A percentile compares a stretch with the other conserved stretches of the same genome.
Evolutionary conservation across 2,329 filamentous ascomycete species (phyloP).

Genomic region (Aspergillus uvarum): DNA sequence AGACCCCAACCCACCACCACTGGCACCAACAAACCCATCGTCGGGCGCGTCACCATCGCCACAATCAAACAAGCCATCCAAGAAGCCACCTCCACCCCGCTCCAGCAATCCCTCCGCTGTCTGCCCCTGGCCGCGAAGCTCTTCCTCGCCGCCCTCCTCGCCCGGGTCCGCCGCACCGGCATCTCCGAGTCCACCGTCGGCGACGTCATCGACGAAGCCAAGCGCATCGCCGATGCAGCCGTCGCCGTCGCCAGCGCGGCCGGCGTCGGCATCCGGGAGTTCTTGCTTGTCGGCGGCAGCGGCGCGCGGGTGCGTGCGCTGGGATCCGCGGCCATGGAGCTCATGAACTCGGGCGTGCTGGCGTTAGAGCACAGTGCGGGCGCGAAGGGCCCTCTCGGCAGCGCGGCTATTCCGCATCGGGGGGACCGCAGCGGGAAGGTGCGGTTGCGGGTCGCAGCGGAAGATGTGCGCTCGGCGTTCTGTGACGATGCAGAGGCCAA

Average conservation of each 20-base stretch:
- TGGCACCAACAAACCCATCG: conserved; percentile 21
- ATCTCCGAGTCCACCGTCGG: conserved; percentile 84
- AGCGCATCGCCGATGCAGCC: conserved; percentile 57
- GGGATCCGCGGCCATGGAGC: conserved; percentile 72
- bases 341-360: conserved; percentile 84
- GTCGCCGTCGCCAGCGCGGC: conserved; percentile 52
- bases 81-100: conserved; percentile 87
- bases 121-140: conserved; percentile 81
- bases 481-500: conserved; percentile 85
- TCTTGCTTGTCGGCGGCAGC: conserved; percentile 52
- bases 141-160: conserved; percentile 77
- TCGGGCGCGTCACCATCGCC: conserved; percentile 75
- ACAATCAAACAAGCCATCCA: conserved; percentile 93
- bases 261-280: conserved; percentile 58
- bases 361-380: conserved; percentile 63
- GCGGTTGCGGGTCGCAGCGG: conserved; percentile 79
- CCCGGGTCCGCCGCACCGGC: conserved; percentile 77
- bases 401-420: conserved; percentile 55
- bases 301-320: conserved; percentile 58
- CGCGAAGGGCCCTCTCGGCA: conserved; percentile 29
- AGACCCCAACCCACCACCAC: conserved; percentile 10
- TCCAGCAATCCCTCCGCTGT: conserved; percentile 82
- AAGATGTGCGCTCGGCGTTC: conserved; percentile 85
- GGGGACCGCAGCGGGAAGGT: conserved; percentile 87
- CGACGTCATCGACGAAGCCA: conserved; percentile 84